A percentile compares a stretch with the other conserved stretches of the same genome.
phyloP scores from a whole-genome alignment of 2,329 filamentous ascomycete species.

The Fusarium sp. region DNA sequence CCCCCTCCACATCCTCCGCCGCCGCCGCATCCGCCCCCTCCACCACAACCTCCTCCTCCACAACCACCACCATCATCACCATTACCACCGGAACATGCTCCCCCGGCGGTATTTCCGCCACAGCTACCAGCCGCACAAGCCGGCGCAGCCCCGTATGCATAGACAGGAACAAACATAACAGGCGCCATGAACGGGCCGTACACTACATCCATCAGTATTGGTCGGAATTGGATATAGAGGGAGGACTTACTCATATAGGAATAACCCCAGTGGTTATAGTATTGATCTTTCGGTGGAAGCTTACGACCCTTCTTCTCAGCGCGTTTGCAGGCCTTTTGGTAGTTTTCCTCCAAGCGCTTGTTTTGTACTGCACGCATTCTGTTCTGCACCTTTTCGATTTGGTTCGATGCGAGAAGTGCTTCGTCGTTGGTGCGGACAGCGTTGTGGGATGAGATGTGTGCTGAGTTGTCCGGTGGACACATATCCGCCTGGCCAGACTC shows the following conservation, averaged over 20 bases:
- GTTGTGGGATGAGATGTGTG: conserved; percentile 81
- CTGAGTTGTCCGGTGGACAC: conserved; percentile 67
- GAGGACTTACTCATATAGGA: conserved; percentile 54
- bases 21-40: background rate
- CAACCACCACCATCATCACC: conserved; percentile 20
- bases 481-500: conserved; percentile 60
- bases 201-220: conserved; percentile 37
- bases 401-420: background rate
- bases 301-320: conserved; percentile 63
- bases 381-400: conserved; percentile 15
- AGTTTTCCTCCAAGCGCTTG: conserved; percentile 63
- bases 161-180: conserved; percentile 57
- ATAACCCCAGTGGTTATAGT: conserved; percentile 67
- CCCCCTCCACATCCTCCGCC: background rate
- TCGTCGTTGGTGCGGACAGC: conserved; percentile 58
- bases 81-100: conserved; percentile 49
- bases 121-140: conserved; percentile 62
- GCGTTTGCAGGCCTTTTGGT: conserved; percentile 64
- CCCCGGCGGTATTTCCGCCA: conserved; percentile 57
- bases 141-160: conserved; percentile 52
- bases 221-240: accelerated
- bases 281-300: conserved; percentile 61
- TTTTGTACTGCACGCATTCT: conserved; percentile 36
- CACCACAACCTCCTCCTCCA: conserved; percentile 4
- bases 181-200: conserved; percentile 62